phyloP scores from a whole-genome alignment of 768 basidiomycete genomes.

The Mycena filopes region DNA sequence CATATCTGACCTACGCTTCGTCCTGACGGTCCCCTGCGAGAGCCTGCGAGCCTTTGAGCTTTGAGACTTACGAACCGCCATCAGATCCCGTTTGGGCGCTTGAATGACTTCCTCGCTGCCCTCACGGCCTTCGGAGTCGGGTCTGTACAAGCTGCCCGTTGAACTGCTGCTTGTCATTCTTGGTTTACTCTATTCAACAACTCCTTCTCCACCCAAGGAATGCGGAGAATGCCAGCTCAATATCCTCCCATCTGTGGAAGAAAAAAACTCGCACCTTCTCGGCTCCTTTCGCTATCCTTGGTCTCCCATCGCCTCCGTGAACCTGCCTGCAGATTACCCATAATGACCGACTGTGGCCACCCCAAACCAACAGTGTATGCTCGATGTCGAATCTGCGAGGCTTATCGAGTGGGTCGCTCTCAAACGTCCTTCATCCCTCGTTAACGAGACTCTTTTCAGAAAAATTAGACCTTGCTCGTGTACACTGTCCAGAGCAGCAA shows the following conservation, averaged over 20 bases:
- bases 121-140: too few species aligned
- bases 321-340: neutral
- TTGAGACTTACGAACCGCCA: too few species aligned
- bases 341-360: neutral
- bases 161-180: too few species aligned
- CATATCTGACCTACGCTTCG: too few species aligned
- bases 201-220: too few species aligned
- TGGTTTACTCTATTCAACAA: too few species aligned
- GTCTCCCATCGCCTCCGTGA: neutral
- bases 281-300: slow-evolving; percentile 9
- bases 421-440: neutral
- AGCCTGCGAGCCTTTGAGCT: too few species aligned
- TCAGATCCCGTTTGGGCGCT: too few species aligned
- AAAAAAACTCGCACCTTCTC: neutral
- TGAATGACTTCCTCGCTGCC: too few species aligned
- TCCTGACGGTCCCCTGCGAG: too few species aligned
- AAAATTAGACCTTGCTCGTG: slow-evolving; percentile 9
- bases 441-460: neutral
- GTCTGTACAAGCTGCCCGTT: too few species aligned
- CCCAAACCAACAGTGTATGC: neutral
- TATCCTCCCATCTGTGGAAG: neutral
- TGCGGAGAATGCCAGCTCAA: too few species aligned
- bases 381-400: neutral
- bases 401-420: slow-evolving; percentile 7
- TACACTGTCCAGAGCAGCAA: neutral